phyloP scores from a whole-genome alignment of 768 basidiomycete genomes.

The Lentinula detonsa region DNA sequence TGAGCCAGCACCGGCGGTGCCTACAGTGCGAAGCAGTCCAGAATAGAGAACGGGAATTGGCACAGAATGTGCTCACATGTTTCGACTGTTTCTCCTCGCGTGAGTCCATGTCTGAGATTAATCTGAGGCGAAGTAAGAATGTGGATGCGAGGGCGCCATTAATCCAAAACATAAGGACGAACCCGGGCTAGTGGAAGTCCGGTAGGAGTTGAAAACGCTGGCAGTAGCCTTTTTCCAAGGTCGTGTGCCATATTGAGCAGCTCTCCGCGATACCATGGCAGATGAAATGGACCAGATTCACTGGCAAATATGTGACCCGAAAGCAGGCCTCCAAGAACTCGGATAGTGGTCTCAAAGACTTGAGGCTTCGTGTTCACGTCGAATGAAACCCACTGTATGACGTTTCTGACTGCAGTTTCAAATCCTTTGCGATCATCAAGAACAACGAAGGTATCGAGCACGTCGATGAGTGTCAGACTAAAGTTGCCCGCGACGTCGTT shows the following conservation, averaged over 20 bases:
- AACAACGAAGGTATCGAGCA: conserved; percentile 88
- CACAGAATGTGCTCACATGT: conserved; percentile 61
- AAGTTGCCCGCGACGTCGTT: conserved; percentile 97
- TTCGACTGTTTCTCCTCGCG: conserved; percentile 70
- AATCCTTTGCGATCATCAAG: conserved; percentile 75
- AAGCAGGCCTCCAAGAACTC: conserved; percentile 85
- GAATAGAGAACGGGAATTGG: not conserved
- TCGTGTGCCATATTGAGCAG: conserved; percentile 79
- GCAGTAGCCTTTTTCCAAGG: conserved; percentile 78
- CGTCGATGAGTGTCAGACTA: conserved; percentile 77
- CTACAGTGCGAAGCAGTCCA: conserved; percentile 29
- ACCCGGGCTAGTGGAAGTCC: conserved; percentile 92
- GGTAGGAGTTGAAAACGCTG: conserved; percentile 88
- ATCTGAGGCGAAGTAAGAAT: conserved; percentile 37
- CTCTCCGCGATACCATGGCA: conserved; percentile 83
- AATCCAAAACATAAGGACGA: conserved; percentile 13
- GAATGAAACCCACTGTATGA: conserved; percentile 81
- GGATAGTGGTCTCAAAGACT: conserved; percentile 95
- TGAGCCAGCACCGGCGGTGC: conserved; percentile 90
- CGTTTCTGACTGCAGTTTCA: conserved; percentile 75
- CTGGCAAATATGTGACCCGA: conserved; percentile 84
- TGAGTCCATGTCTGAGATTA: conserved; percentile 77
- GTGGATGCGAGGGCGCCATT: not conserved
- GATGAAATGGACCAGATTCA: conserved; percentile 54
- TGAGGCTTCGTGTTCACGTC: conserved; percentile 96